Conservation (phyloP, 345 rosid species). For the Arabidopsis thaliana region TAIR10.1 NC_003071.7:901501-902000, state of each 20-base stretch:
- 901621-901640: slow-evolving; percentile 88
- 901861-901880: not conserved
- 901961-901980: slow-evolving; percentile 9
- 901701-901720: slow-evolving; percentile 90
- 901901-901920: slow-evolving; percentile 69
- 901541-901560: not conserved
- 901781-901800: slow-evolving; percentile 75
- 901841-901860: not conserved
- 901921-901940: slow-evolving; percentile 73
- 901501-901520: slow-evolving; percentile 4
- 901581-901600: not conserved
- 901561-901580: not conserved
- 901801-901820: not conserved
- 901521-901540: not conserved
- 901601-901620: slow-evolving; percentile 68
- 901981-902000: not conserved
- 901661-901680: slow-evolving; percentile 78
- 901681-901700: slow-evolving; percentile 76
- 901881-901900: slow-evolving; percentile 45
- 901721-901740: slow-evolving; percentile 78
- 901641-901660: slow-evolving; percentile 71
- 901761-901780: slow-evolving; percentile 73
- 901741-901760: slow-evolving; percentile 85
- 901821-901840: not conserved
- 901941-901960: slow-evolving; percentile 87